Evolutionary conservation across 2,329 filamentous ascomycete genomes (phyloP).

Genomic region (Corynespora cassiicola): DNA sequence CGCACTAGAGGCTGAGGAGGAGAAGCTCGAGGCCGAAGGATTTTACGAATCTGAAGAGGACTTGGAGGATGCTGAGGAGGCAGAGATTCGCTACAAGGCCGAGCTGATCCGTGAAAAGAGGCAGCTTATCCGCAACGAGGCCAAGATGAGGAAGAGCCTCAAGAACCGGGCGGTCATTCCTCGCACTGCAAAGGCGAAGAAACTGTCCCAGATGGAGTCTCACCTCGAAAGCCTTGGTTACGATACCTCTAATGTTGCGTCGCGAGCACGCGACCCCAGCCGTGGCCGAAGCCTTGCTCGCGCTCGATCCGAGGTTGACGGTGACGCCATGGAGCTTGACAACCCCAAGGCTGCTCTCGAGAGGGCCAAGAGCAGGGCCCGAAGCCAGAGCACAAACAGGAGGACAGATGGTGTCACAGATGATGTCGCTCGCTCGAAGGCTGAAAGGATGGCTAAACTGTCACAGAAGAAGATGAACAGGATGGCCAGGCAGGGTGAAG

Average conservation of each 20-base stretch:
- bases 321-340: slow-evolving; percentile 75
- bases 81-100: slow-evolving; percentile 88
- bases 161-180: slow-evolving; percentile 98
- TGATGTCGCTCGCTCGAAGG: slow-evolving; percentile 72
- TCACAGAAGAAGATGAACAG: slow-evolving; percentile 98
- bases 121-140: slow-evolving; percentile 88
- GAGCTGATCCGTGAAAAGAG: slow-evolving; percentile 96
- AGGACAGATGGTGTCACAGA: slow-evolving; percentile 79
- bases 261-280: slow-evolving; percentile 73
- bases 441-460: slow-evolving; percentile 85
- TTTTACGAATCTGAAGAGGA: slow-evolving; percentile 81
- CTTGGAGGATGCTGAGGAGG: slow-evolving; percentile 87
- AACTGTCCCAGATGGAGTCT: slow-evolving; percentile 84
- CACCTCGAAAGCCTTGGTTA: slow-evolving; percentile 85
- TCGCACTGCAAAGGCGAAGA: slow-evolving; percentile 79
- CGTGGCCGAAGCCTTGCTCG: slow-evolving; percentile 76
- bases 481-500: slow-evolving; percentile 96
- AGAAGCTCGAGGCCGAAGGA: slow-evolving; percentile 86
- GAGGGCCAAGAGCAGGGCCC: slow-evolving; percentile 74
- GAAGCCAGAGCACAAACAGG: slow-evolving; percentile 71
- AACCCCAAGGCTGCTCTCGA: slow-evolving; percentile 46
- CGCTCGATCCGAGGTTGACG: slow-evolving; percentile 62
- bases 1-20: slow-evolving; percentile 93
- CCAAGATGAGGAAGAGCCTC: slow-evolving; percentile 91
- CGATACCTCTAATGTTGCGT: slow-evolving; percentile 77